These are phyloP conservation scores for Eucalyptus cladocalyx DNA, from an alignment of 345 rosid species.

Conservation along the genomic window DNA sequence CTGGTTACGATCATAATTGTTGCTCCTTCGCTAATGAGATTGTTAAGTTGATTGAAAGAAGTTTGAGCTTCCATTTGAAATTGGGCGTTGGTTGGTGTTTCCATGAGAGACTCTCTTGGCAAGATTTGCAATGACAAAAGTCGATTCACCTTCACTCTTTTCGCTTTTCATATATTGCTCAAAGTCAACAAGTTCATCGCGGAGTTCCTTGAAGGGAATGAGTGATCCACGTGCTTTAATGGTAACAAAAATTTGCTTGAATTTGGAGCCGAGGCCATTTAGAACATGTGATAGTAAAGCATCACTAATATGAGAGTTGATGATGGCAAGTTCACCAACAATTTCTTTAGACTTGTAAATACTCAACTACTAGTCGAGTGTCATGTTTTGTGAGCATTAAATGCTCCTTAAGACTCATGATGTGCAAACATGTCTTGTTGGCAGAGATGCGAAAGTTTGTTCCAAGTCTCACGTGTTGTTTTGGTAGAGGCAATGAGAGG, in stretches of 20 bases:
- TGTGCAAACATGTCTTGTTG: not conserved
- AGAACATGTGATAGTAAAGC: not conserved
- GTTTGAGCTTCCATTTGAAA: not conserved
- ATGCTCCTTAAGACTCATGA: not conserved
- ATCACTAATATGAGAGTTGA: not conserved
- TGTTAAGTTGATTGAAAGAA: not conserved
- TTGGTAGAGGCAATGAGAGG: not conserved
- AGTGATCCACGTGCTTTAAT: not conserved
- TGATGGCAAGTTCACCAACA: not conserved
- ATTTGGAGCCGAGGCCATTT: not conserved
- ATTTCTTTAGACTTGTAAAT: not conserved
- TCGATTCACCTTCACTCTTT: not conserved
- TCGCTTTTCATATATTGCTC: not conserved
- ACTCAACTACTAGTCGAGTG: not conserved
- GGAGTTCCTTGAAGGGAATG: not conserved
- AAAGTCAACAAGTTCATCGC: not conserved
- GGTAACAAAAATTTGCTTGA: not conserved
- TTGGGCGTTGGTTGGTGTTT: not conserved
- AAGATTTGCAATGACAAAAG: not conserved
- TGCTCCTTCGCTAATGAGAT: not conserved
- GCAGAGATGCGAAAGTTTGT: not conserved
- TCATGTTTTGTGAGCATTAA: not conserved
- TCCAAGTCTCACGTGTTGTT: not conserved
- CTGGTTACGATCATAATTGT: not conserved
- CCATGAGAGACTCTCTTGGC: not conserved